Conservation (phyloP, 202 grass and related monocot genomes). For the Cymbopogon flexuosus region DNA sequence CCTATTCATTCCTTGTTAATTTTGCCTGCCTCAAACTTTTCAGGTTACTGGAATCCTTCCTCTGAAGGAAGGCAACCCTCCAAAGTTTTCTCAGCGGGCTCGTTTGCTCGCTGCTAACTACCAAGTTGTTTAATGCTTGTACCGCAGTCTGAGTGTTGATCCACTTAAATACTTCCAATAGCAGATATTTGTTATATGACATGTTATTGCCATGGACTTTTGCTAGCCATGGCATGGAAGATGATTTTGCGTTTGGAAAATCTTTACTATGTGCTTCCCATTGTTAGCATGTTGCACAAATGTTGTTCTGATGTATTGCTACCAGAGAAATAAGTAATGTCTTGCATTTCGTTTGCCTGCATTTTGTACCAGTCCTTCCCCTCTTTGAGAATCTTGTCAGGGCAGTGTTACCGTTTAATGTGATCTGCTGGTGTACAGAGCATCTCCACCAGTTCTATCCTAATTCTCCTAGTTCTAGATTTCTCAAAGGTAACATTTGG, state of each 20-base stretch:
- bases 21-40: neutral
- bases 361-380: neutral
- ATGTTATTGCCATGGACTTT: neutral
- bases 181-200: conserved; percentile 5
- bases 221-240: neutral
- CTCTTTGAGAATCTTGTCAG: neutral
- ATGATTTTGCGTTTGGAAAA: neutral
- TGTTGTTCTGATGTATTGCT: neutral
- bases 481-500: too few species aligned
- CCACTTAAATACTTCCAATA: neutral
- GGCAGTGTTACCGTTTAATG: neutral
- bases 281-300: neutral
- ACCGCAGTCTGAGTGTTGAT: neutral
- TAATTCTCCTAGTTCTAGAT: too few species aligned
- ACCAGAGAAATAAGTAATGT: neutral
- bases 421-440: neutral
- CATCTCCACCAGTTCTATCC: too few species aligned
- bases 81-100: conserved; percentile 65
- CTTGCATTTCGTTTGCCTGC: neutral
- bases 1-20: neutral
- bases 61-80: conserved; percentile 51
- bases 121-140: conserved; percentile 48
- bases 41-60: conserved; percentile 57
- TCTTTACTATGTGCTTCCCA: neutral
- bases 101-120: conserved; percentile 64